A percentile compares a stretch with the other conserved stretches of the same genome.
Conservation (phyloP, 805 yeast genomes). For the Pichia rugopelliculosa region DNA sequence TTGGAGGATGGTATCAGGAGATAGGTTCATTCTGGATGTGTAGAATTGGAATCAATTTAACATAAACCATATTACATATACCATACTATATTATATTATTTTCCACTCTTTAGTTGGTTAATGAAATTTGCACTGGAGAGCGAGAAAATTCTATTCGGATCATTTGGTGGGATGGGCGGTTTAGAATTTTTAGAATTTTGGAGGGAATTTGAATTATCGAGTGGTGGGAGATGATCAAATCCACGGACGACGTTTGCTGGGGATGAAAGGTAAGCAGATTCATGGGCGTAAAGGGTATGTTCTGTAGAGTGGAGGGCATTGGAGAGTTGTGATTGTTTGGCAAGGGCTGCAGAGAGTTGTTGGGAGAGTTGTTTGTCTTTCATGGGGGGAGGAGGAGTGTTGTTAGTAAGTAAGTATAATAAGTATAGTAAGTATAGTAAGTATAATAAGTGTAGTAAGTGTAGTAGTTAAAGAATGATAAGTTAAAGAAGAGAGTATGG, state of each 20-base stretch:
- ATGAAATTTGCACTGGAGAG: constrained; percentile 6
- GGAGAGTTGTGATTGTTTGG: constrained; percentile 58
- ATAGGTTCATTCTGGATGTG: constrained; percentile 1
- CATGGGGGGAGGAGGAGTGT: constrained; percentile 1
- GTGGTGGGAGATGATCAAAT: constrained; percentile 42
- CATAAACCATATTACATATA: no score
- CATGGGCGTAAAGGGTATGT: constrained; percentile 72
- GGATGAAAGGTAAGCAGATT: constrained; percentile 59
- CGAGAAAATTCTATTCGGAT: constrained; percentile 3
- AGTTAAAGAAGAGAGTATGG: no score
- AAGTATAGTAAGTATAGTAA: no score
- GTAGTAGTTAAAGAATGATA: no score
- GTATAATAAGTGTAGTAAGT: no score
- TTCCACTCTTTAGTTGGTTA: neutral
- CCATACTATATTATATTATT: no score
- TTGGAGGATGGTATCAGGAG: constrained; percentile 36
- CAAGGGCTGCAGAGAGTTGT: constrained; percentile 56
- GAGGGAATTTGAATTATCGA: no score
- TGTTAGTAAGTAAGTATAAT: no score
- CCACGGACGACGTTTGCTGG: constrained; percentile 87
- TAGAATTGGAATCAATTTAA: no score
- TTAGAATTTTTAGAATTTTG: no score
- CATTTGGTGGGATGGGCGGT: neutral
- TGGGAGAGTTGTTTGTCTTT: constrained; percentile 63
- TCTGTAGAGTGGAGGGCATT: constrained; percentile 56